phyloP scores from a whole-genome alignment of 306 rosid species.

The Inga laurina region DNA sequence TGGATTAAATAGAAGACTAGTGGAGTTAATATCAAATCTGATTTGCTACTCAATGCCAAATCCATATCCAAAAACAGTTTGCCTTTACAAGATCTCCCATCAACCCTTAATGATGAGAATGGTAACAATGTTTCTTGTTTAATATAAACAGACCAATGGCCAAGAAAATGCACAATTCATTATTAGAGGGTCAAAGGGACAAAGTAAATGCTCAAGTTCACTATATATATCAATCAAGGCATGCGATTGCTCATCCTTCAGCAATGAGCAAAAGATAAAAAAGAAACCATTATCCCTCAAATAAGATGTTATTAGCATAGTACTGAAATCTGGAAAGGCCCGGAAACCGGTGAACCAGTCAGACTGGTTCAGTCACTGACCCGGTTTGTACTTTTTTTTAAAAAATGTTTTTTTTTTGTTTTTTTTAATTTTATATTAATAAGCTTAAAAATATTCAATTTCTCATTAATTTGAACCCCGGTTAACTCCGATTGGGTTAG shows the following conservation, averaged over 20 bases:
- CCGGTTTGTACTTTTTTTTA: no score
- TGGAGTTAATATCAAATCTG: constrained; percentile 34
- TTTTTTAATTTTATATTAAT: no score
- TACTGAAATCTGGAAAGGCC: no score
- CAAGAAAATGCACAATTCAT: constrained; percentile 48
- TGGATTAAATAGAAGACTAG: constrained; percentile 28
- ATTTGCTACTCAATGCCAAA: constrained; percentile 49
- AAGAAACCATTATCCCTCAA: constrained; percentile 18
- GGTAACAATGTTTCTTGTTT: constrained; percentile 28
- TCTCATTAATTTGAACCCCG: no score
- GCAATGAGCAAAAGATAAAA: constrained; percentile 32
- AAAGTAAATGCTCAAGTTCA: constrained; percentile 34
- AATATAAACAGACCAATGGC: constrained; percentile 32
- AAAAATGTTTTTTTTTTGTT: no score
- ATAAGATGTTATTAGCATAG: constrained; percentile 6
- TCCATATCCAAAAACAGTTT: constrained; percentile 36
- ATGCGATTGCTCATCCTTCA: constrained; percentile 53
- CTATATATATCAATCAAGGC: constrained; percentile 23
- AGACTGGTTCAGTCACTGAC: no score
- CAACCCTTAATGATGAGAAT: constrained; percentile 42
- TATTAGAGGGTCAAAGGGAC: constrained; percentile 45
- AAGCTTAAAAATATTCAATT: no score
- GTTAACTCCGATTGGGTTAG: no score
- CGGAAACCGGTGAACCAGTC: no score
- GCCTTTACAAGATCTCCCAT: constrained; percentile 36